Evolutionary conservation across 495 filamentous ascomycete species (phyloP), one percentile per base, ranked within the genome.

Genomic region (Lophium mytilinum): DNA sequence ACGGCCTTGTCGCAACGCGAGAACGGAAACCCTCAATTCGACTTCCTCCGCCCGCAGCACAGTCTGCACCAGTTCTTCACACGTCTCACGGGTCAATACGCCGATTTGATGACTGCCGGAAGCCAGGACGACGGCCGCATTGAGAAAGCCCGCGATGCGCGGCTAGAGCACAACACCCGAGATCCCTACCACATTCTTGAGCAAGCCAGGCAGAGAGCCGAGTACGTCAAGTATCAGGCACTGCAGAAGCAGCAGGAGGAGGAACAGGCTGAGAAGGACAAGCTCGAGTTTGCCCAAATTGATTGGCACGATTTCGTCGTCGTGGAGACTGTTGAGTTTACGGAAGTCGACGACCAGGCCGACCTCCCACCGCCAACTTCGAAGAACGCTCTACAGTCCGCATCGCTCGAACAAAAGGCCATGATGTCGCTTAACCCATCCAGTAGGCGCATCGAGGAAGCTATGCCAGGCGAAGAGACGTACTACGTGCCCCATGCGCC

Each of bases 291-390:
- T 66, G 85, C 87, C 9, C 85, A 92, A 65, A 93, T 98, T 61
- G 93, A 98, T 68, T 98, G 93, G 93, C 90, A 96, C 64, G 93
- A 97, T 70, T 97, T 97, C 61, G 86, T 91, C 21, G 84, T 98
- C 30, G 90, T 96, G 19, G 93, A 96, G 72, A 96, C 92, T 2
- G 89, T 97, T n/a, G 72, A 87, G 30, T 98, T 98, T 72, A 89
- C 82, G 52, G 94, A 96, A 61, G 78, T 78, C 42, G 93, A 97
- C 70, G 90, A 96, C 59, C 81, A 90, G 62, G 79, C 83, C 14
- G 84, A 92, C 40, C 83, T 97, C 4, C 91, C 93, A 24, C 86
- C 91, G 3, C 93, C 93, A 2, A 90, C 89, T 10, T 89, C 87
- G 0, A 83, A 95, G 15, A 86, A 84, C 51, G 92, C 97, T 64